Evolutionary conservation across 2,329 filamentous ascomycete species (phyloP), one percentile per base, ranked within the genome.

Genomic region (Triangularia setosa): DNA sequence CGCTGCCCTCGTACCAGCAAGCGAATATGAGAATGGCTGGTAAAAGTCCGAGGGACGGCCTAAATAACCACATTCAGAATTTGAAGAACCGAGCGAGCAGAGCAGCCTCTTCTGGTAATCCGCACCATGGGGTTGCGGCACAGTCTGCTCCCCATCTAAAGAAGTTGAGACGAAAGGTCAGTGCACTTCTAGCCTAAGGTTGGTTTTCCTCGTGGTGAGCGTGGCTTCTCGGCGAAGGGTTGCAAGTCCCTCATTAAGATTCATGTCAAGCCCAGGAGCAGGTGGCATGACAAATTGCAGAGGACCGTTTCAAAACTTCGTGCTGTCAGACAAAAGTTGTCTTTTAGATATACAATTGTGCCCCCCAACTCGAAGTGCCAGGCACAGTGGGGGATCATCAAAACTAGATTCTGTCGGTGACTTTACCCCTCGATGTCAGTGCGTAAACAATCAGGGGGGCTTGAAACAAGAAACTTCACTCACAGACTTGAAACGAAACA

Each of bases 401-500:
- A 18, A 21, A 21, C n/a, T 40, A 21, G n/a, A 21, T 21, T n/a
- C 21, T 35, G 23, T 55, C 52, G 21, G 21, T 11, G 52, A 25
- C 23, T 55, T 27, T 55, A 55, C 57, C 35, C 58, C 16, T 21
- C 40, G 33, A 30, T 44, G 64, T 59, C 66, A 58, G 68, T 69
- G 64, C 66, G 58, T 16, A 27, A 53, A 28, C 35, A 25, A 21
- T 52, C 63, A 64, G 56, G 64, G 66, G 63, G 66, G 63, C 35
- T 25, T 65, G 63, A 67, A 66, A 67, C 64, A 63, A 54, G 25
- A 30, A 59, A 62, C 62, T 35, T 53, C n/a, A 25, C 40, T 27
- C 40, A 60, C 40, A 14, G 60, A 64, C 63, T 62, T 66, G 68
- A 68, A 68, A 68, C 68, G 66, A 66, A 67, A 69, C 66, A 60